Conservation (phyloP, 2,329 filamentous ascomycete genomes). For the Phialophora chinensis region DNA sequence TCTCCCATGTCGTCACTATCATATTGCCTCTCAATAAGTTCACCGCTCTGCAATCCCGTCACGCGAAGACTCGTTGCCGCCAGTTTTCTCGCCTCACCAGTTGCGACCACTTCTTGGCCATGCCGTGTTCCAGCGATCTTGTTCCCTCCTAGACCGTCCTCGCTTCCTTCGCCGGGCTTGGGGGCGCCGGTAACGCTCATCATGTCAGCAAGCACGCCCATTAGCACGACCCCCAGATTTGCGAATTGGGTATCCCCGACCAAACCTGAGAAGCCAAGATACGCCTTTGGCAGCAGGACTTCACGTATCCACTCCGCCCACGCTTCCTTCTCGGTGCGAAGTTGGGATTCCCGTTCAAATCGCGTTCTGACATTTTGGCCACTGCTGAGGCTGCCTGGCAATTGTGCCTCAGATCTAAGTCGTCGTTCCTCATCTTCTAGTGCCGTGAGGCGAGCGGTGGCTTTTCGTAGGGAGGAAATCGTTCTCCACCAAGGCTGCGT, state of each 20-base stretch:
- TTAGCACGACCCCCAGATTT: constrained; percentile 70
- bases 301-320: constrained; percentile 50
- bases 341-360: constrained; percentile 50
- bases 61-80: constrained; percentile 20
- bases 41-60: constrained; percentile 30
- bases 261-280: constrained; percentile 67
- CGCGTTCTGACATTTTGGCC: constrained; percentile 46
- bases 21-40: constrained; percentile 32
- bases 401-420: background rate
- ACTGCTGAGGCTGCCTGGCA: background rate
- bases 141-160: background rate
- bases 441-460: constrained; percentile 62
- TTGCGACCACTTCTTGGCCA: constrained; percentile 38
- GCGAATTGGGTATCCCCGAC: constrained; percentile 75
- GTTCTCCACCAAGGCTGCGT: constrained; percentile 79
- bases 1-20: constrained; percentile 35
- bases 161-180: constrained; percentile 24
- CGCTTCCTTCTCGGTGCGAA: constrained; percentile 42
- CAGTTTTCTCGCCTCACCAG: constrained; percentile 14
- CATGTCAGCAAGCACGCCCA: constrained; percentile 68
- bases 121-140: constrained; percentile 5
- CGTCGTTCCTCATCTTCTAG: constrained; percentile 38
- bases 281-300: constrained; percentile 51
- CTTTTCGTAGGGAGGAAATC: constrained; percentile 73
- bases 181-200: constrained; percentile 51